Evolutionary conservation across 306 rosid genomes (phyloP), one percentile per base, ranked within the genome.

Genomic region (Cotoneaster glaucophyllus): DNA sequence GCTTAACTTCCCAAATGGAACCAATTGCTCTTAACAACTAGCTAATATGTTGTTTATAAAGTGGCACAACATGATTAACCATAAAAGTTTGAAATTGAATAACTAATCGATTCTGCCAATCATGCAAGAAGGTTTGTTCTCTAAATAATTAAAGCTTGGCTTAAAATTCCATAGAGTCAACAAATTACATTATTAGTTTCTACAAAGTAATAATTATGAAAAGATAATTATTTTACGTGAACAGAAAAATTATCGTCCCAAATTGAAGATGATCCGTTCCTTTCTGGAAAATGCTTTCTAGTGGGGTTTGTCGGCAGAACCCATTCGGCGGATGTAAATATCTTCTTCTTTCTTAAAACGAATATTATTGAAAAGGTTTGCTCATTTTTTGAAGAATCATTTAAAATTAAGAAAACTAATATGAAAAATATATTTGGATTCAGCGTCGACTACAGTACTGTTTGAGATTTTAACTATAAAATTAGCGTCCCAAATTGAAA

Each of bases 401-500:
- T 58, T 24, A 11, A 58, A 22, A 2, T 22, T 57, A 4, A 57
- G 63, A 57, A 57, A 57, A 19, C 14, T 57, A 57, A 57, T 58
- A 19, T 54, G 58, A 22, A 19, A 4, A 14, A 48, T 48, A 48
- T 53, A 7, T 53, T 53, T 53, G 25, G 25, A 54, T 15, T 17
- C 54, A 50, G 21, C 54, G 54, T 15, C 54, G 17, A 6, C 54
- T 50, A 15, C 54, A 22, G 28, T 15, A 37, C 62, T n/a, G 54
- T 39, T 14, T 19, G 22, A 24, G 11, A 13, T 53, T 66, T 73
- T 78, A 73, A 44, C 78, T 74, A 79, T 70, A 73, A 24, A 48
- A 73, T 79, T 56, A 66, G 58, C 31, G 29, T 48, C 44, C 22
- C 53, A 13, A 64, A 26, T 74, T 74, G 63, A 64, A 64, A 56